A percentile compares a stretch with the other conserved stretches of the same genome.
phyloP scores from a whole-genome alignment of 768 basidiomycete species.

The Postia placenta region DNA sequence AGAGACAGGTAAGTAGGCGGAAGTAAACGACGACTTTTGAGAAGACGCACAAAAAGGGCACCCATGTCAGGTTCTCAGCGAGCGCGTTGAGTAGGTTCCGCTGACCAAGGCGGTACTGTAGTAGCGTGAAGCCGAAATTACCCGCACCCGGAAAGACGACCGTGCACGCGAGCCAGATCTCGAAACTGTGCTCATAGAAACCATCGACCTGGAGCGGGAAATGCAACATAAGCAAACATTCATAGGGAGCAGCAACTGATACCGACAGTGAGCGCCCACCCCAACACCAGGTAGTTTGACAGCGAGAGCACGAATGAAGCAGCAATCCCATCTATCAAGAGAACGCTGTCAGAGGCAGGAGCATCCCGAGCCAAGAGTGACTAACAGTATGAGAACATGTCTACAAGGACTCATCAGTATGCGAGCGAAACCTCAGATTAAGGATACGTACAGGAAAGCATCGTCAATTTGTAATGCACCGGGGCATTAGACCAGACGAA shows the following conservation, averaged over 20 bases:
- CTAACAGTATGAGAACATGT: slow-evolving; percentile 43
- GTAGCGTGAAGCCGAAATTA: slow-evolving; percentile 60
- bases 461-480: slow-evolving; percentile 77
- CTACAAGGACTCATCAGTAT: neutral
- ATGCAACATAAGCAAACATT: slow-evolving; percentile 12
- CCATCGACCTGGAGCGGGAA: slow-evolving; percentile 40
- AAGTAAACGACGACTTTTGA: slow-evolving; percentile 14
- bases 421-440: too few species aligned
- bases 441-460: slow-evolving; percentile 55
- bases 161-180: slow-evolving; percentile 69
- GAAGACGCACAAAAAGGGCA: slow-evolving; percentile 70
- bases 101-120: slow-evolving; percentile 63
- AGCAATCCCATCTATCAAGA: slow-evolving; percentile 47
- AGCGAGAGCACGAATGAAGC: slow-evolving; percentile 55
- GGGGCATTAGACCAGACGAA: slow-evolving; percentile 77
- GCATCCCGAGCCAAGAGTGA: neutral
- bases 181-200: slow-evolving; percentile 66
- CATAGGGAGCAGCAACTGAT: neutral
- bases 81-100: slow-evolving; percentile 43
- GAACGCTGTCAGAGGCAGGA: too few species aligned
- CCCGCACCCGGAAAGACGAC: slow-evolving; percentile 66
- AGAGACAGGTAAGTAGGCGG: too few species aligned
- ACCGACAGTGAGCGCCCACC: slow-evolving; percentile 34
- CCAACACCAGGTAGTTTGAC: slow-evolving; percentile 67
- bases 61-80: slow-evolving; percentile 57